Percentiles rank a stretch among this genome's conserved stretches.
Conservation (phyloP, 2,329 filamentous ascomycete species). For the Rhexocercosporidium sp. region DNA sequence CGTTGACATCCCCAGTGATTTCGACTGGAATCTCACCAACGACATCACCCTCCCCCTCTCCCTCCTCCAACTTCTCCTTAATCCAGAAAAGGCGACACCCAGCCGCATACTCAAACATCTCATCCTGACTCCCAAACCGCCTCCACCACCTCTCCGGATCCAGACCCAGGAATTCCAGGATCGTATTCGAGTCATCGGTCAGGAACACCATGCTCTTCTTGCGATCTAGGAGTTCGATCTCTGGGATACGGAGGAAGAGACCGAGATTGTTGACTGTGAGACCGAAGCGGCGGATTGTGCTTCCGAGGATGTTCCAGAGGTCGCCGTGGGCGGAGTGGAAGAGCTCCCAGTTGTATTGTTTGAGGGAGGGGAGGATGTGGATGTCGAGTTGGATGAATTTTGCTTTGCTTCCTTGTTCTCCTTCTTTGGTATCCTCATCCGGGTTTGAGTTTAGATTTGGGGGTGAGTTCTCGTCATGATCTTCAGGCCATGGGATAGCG, state of each 20-base stretch:
- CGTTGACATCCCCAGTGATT: not conserved
- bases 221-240: conserved; percentile 66
- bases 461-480: not conserved
- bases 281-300: conserved; percentile 66
- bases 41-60: conserved; percentile 22
- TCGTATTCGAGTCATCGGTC: conserved; percentile 57
- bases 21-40: conserved; percentile 25
- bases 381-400: conserved; percentile 73
- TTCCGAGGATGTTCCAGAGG: conserved; percentile 68
- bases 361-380: conserved; percentile 51
- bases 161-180: conserved; percentile 69
- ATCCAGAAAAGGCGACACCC: conserved; percentile 63
- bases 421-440: not conserved
- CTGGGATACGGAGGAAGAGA: conserved; percentile 68
- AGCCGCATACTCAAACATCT: conserved; percentile 67
- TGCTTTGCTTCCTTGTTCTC: conserved; percentile 17
- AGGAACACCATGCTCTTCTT: conserved; percentile 63
- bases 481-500: conserved; percentile 60
- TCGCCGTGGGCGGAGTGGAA: conserved; percentile 79
- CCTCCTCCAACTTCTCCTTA: conserved; percentile 40
- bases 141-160: conserved; percentile 53
- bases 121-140: conserved; percentile 59
- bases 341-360: conserved; percentile 62
- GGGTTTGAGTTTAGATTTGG: not conserved
- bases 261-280: conserved; percentile 68